Evolutionary conservation across 1,139 yeast genomes (phyloP), one percentile per base, ranked within the genome.

Genomic region (Yamadazyma trypodendri): DNA sequence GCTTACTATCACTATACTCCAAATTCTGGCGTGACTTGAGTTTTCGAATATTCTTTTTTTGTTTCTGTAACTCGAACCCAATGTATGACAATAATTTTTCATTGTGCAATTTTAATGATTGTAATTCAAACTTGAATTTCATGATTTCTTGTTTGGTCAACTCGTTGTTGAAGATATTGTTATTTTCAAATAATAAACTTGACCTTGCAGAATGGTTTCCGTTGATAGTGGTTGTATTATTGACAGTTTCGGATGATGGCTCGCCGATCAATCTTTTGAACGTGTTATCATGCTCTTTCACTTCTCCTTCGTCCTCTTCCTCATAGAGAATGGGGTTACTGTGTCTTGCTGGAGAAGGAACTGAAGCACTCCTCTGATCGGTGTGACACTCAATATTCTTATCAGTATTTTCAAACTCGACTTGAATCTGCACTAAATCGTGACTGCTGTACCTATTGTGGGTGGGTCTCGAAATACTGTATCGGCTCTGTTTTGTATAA

Each of bases 41-140:
- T 44, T 62, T 67, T 46, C 63, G 63, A 39, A 69, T 62, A 47
- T 65, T 69, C 45, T 67, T 63, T 58, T 68, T 69, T 45, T 70
- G 73, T 41, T 73, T 70, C 46, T 77, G 82, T 39, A 75, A 57
- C 45, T 76, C 75, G 48, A 75, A 77, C 21, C 82, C 81, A 52
- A 77, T 77, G 49, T 75, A 77, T 17, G 80, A 73, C 38, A 75
- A 58, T 27, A 77, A 60, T 51, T 77, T 77, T 42, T 77, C 82
- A 52, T 76, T 76, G 49, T 77, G 81, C 38, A 77, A 55, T 46
- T 71, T 68, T 42, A 77, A 59, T 10, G 80, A 75, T 51, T 72
- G 77, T 35, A 77, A 59, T 53, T 77, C 81, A 54, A 77, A 77
- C 47, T 70, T 69, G 45, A 76, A 60, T 49, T 71, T 74, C 55